Evolutionary conservation across 225 moss, liverwort and hornwort species (phyloP).

Genomic region (Climacium dendroides): DNA sequence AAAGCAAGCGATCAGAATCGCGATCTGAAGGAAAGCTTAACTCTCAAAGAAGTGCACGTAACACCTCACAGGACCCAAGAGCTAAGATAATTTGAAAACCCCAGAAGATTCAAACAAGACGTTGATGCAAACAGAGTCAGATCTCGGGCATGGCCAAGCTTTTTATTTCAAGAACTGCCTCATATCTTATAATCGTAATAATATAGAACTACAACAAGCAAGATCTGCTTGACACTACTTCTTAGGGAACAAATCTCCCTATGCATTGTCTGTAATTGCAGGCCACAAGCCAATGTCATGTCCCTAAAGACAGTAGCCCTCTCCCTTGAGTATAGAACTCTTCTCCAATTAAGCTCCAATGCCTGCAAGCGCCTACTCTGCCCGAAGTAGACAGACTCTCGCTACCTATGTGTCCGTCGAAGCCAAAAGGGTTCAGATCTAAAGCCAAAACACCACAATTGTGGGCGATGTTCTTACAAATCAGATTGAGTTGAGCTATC

Average conservation of each 20-base stretch:
- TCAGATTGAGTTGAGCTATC: constrained; percentile 34
- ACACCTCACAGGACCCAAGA: not conserved
- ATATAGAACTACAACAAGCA: constrained; percentile 60
- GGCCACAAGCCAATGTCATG: constrained; percentile 10
- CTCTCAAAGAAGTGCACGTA: not conserved
- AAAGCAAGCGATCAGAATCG: not conserved
- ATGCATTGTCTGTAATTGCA: constrained; percentile 20
- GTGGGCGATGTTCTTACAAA: constrained; percentile 26
- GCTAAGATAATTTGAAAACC: not conserved
- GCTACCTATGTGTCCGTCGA: not conserved
- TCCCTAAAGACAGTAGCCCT: constrained; percentile 4
- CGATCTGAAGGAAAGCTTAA: not conserved
- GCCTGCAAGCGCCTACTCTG: not conserved
- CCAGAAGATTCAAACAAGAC: not conserved
- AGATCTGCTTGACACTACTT: constrained; percentile 41
- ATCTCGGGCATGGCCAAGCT: constrained; percentile 24
- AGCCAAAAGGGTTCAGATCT: constrained; percentile 19
- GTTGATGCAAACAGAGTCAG: not conserved
- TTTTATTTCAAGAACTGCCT: constrained; percentile 52
- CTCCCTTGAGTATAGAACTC: not conserved
- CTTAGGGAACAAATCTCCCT: constrained; percentile 33
- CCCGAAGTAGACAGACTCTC: not conserved
- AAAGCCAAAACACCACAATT: constrained; percentile 44
- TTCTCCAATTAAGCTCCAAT: constrained; percentile 9
- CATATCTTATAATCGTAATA: constrained; percentile 36